Base-by-base conservation (phyloP, 2,329 filamentous ascomycete genomes). In the Drechslerella coelobrocha region DNA sequence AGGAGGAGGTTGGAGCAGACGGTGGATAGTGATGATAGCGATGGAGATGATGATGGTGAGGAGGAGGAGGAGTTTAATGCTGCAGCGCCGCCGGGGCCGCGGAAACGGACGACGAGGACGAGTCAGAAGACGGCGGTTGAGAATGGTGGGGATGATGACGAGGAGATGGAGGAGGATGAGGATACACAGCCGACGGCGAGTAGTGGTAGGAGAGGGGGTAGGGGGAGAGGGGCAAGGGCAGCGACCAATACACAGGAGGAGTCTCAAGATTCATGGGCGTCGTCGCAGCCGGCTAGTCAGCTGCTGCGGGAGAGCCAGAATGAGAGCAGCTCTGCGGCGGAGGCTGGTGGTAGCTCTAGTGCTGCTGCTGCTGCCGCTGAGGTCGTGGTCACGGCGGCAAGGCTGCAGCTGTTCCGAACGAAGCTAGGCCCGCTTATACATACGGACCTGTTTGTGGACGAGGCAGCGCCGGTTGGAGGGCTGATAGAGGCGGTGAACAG, bases 361-460 rank as follows among this genome's bases (percentile, higher is more conserved):
- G 26, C 73, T 34, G 23, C 57, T 1, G 34, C 48, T 9, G 41
- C 27, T 17, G 75, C 62, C 4, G 73, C 77, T 2, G 14, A n/a
- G 14, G 76, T 76, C 9, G 76, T 68, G 1, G 87, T 92, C 77
- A 81, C 84, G 1, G 76, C 84, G 0, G 82, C 83, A 41, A 85
- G 94, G 41, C 80, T 96, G 24, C 81, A 84, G 4, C 81, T 86
- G 0, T 99, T 99, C 87, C 87, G 91, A 60, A 85, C 86, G 9
- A 86, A 89, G 1, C 83, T 99, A 2, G 94, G 94, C 23, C 89
- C 91, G 75, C 83, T 99, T 59, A 88, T 96, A 76, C 88, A 89
- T 75, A 89, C 89, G 0, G 83, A 86, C 10, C 79, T 99, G n/a
- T 99, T 99, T 78, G 86, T 88, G 29, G 90, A 95, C 72, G 94